These are phyloP conservation scores for Scopulariopsis brevicaulis DNA, from an alignment of 2,329 filamentous ascomycete species.

Conservation along the genomic window DNA sequence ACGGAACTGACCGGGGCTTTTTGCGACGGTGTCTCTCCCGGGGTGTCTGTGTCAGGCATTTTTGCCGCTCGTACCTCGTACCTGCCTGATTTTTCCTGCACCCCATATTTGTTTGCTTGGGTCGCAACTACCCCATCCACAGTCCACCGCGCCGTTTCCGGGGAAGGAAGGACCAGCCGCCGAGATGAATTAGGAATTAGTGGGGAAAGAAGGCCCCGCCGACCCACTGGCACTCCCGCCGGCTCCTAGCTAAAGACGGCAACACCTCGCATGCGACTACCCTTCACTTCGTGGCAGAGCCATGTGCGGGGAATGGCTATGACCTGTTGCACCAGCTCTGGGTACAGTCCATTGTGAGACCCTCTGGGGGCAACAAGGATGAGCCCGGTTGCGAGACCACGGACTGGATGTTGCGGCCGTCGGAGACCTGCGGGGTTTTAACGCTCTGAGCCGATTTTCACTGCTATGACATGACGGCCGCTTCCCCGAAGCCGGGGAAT, in stretches of 20 bases:
- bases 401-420: neutral
- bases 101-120: neutral
- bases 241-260: neutral
- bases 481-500: neutral
- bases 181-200: neutral
- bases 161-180: neutral
- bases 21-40: neutral
- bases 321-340: neutral
- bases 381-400: neutral
- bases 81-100: neutral
- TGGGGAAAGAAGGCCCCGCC: neutral
- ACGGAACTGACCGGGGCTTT: neutral
- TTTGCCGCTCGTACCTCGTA: neutral
- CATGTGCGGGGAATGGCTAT: neutral
- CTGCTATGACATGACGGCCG: neutral
- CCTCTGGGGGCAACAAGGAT: neutral
- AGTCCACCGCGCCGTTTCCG: neutral
- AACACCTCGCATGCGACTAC: neutral
- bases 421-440: neutral
- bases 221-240: neutral
- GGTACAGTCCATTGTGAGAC: neutral
- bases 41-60: neutral
- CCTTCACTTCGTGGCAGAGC: neutral
- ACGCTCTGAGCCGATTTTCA: neutral
- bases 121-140: neutral